Evolutionary conservation across 1,139 yeast species (phyloP).

Genomic region (Candida buenavistaensis): DNA sequence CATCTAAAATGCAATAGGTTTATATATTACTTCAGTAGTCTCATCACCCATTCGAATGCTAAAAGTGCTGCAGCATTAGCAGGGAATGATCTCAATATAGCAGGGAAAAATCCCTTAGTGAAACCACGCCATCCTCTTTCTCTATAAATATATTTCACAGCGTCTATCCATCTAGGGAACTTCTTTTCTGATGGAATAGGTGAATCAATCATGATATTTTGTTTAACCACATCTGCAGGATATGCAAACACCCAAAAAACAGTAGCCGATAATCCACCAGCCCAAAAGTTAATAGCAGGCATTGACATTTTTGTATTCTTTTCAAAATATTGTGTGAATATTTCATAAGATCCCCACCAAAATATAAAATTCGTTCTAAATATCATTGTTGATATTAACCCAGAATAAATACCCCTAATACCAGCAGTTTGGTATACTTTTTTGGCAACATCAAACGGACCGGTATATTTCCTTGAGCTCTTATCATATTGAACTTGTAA

Average conservation of each 20-base stretch:
- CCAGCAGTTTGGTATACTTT: slow-evolving; percentile 61
- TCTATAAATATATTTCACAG: slow-evolving; percentile 65
- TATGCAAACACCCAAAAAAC: slow-evolving; percentile 91
- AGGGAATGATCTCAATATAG: slow-evolving; percentile 75
- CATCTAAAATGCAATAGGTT: slow-evolving; percentile 22
- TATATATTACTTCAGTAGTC: slow-evolving; percentile 45
- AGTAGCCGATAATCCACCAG: slow-evolving; percentile 83
- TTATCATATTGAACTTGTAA: slow-evolving; percentile 89
- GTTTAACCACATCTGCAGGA: slow-evolving; percentile 88
- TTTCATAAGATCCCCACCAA: slow-evolving; percentile 94
- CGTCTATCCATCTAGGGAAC: slow-evolving; percentile 70
- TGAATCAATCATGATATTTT: slow-evolving; percentile 80
- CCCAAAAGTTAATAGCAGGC: slow-evolving; percentile 82
- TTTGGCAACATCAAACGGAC: slow-evolving; percentile 73
- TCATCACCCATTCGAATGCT: slow-evolving; percentile 82
- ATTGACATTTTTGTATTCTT: slow-evolving; percentile 61
- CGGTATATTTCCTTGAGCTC: slow-evolving; percentile 62
- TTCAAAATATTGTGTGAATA: slow-evolving; percentile 69
- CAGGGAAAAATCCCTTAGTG: slow-evolving; percentile 76
- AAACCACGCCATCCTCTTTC: slow-evolving; percentile 62
- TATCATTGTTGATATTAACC: slow-evolving; percentile 77
- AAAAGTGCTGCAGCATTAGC: slow-evolving; percentile 94
- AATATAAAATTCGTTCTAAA: slow-evolving; percentile 84
- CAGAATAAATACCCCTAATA: slow-evolving; percentile 72
- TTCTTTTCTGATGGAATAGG: slow-evolving; percentile 61